These are phyloP conservation scores for Firmiana major DNA, from an alignment of 345 rosid genomes.

Conservation along the genomic window DNA sequence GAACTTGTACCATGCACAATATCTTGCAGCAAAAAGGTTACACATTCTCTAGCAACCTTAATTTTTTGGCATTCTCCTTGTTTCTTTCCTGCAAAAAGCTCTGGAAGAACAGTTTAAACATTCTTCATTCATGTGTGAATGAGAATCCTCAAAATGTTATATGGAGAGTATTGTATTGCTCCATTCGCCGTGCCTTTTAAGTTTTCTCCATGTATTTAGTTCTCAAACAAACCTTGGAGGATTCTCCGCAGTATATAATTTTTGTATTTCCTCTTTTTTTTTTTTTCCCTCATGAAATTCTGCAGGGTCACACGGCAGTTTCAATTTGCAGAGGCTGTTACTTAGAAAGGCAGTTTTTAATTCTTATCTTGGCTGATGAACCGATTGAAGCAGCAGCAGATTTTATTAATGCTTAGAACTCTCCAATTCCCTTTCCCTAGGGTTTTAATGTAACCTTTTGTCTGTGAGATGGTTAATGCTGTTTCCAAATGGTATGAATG, in stretches of 20 bases:
- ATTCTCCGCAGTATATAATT: conserved; percentile 6
- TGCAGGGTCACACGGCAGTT: conserved; percentile 24
- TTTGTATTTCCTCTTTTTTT: background rate
- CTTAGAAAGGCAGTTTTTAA: background rate
- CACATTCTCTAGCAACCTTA: conserved; percentile 16
- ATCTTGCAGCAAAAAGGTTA: conserved; percentile 25
- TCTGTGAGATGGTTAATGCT: no score
- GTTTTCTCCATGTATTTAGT: background rate
- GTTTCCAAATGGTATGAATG: background rate
- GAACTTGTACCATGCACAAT: conserved; percentile 42
- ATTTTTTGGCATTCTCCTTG: conserved; percentile 11
- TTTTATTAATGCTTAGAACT: background rate
- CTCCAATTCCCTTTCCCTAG: background rate
- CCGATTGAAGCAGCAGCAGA: conserved; percentile 9
- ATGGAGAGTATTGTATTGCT: background rate
- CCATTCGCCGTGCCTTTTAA: background rate
- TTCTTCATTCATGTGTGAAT: background rate
- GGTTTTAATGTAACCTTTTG: background rate
- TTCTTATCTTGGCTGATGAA: background rate
- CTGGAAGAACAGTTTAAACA: conserved; percentile 6
- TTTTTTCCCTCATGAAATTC: conserved; percentile 23
- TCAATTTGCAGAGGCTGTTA: conserved; percentile 8
- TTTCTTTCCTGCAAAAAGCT: conserved; percentile 14
- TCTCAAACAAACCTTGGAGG: background rate
- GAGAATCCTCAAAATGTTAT: background rate